A percentile compares a stretch with the other conserved stretches of the same genome.
phyloP scores from a whole-genome alignment of 257 asterid genomes.

The Solanum boliviense region DNA sequence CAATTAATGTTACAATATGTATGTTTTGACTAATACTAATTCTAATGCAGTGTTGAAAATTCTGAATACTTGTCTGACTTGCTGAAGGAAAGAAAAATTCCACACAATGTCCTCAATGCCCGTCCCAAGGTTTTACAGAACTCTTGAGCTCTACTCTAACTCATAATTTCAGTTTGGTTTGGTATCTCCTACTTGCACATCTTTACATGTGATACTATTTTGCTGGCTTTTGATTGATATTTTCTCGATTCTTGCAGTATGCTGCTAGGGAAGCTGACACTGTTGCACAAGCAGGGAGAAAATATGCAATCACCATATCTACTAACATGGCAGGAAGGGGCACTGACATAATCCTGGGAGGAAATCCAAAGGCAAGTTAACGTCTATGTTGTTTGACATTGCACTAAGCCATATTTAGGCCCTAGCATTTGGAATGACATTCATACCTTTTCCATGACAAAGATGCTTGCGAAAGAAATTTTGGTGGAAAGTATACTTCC shows the following conservation, averaged over 20 bases:
- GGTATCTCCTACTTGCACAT: neutral
- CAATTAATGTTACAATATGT: conserved; percentile 9
- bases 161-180: neutral
- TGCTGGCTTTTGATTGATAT: neutral
- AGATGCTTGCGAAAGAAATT: conserved; percentile 91
- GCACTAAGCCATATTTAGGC: neutral
- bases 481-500: conserved; percentile 74
- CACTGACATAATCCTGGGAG: conserved; percentile 96
- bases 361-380: conserved; percentile 82
- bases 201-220: neutral
- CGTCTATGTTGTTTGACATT: neutral
- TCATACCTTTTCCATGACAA: neutral
- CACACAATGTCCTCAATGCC: conserved; percentile 96
- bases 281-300: conserved; percentile 97
- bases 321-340: conserved; percentile 99
- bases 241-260: conserved; percentile 40
- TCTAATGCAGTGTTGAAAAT: conserved; percentile 79
- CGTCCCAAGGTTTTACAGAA: conserved; percentile 72
- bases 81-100: conserved; percentile 62
- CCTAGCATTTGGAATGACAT: neutral
- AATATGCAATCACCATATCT: conserved; percentile 86
- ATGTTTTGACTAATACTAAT: neutral
- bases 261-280: conserved; percentile 98
- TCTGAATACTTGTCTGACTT: conserved; percentile 74
- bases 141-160: conserved; percentile 2